These are phyloP conservation scores for Fragaria nilgerrensis DNA, from an alignment of 306 rosid species.

Conservation along the genomic window DNA sequence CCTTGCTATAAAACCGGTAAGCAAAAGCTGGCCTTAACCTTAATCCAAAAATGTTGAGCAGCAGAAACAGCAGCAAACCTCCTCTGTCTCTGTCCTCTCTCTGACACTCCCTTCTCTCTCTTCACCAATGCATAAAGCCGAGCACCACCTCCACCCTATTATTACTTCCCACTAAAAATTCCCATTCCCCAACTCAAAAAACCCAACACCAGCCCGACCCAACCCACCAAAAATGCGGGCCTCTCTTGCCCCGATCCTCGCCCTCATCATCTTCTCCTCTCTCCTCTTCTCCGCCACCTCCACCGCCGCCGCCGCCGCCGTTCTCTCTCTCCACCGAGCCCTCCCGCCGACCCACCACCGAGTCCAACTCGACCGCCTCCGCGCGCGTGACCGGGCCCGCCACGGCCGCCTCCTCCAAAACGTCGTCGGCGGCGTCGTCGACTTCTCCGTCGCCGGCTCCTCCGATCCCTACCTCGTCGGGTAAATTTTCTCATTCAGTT, in stretches of 20 bases:
- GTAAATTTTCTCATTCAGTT: constrained; percentile 35
- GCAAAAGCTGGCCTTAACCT: not conserved
- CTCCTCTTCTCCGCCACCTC: constrained; percentile 37
- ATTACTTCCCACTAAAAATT: constrained; percentile 16
- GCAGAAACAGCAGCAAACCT: not conserved
- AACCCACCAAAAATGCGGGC: constrained; percentile 45
- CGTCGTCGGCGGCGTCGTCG: constrained; percentile 54
- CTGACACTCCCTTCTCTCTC: constrained; percentile 3
- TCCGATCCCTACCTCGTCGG: constrained; percentile 72
- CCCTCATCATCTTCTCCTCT: constrained; percentile 24
- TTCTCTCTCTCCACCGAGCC: constrained; percentile 61
- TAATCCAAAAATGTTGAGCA: not conserved
- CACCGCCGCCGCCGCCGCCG: constrained; percentile 6
- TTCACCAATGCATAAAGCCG: constrained; percentile 42
- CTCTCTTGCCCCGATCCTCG: constrained; percentile 29
- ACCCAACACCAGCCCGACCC: not conserved
- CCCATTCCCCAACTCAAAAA: not conserved
- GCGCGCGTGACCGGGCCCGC: constrained; percentile 65
- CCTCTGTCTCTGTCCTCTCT: constrained; percentile 7
- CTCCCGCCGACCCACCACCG: constrained; percentile 40
- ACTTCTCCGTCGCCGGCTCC: constrained; percentile 76
- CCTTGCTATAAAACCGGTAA: not conserved
- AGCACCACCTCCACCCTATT: constrained; percentile 20
- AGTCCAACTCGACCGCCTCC: constrained; percentile 51
- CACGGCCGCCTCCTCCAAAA: constrained; percentile 71